Conservation (phyloP, 2,329 filamentous ascomycete species). For the Coniochaeta pulveracea region DNA sequence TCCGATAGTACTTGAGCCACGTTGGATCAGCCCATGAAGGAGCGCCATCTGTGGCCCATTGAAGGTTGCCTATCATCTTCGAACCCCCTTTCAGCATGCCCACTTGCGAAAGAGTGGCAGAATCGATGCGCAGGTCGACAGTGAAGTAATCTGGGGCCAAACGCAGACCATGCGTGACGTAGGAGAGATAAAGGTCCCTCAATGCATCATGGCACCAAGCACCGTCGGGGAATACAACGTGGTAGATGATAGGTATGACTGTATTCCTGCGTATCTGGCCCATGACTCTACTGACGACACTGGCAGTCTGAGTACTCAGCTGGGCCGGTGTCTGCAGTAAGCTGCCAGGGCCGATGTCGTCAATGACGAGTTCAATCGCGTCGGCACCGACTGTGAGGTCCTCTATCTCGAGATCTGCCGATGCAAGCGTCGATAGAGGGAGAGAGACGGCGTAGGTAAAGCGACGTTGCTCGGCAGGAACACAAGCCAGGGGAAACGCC, state of each 20-base stretch:
- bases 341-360: slow-evolving; percentile 19
- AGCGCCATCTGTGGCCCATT: slow-evolving; percentile 24
- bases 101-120: slow-evolving; percentile 36
- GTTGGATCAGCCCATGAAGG: slow-evolving; percentile 42
- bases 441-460: slow-evolving; percentile 60
- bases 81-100: slow-evolving; percentile 23
- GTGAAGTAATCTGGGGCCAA: slow-evolving; percentile 53
- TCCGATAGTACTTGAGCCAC: slow-evolving; percentile 46
- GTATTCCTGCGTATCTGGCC: slow-evolving; percentile 52
- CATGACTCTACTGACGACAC: slow-evolving; percentile 44
- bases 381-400: slow-evolving; percentile 56
- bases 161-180: slow-evolving; percentile 48
- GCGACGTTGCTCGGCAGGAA: slow-evolving; percentile 46
- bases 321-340: slow-evolving; percentile 6
- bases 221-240: slow-evolving; percentile 28
- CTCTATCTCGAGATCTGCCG: slow-evolving; percentile 46
- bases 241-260: slow-evolving; percentile 46
- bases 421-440: slow-evolving; percentile 43
- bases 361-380: slow-evolving; percentile 51
- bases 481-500: slow-evolving; percentile 52
- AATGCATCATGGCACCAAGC: slow-evolving; percentile 12
- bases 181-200: slow-evolving; percentile 35
- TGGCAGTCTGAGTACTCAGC: slow-evolving; percentile 23
- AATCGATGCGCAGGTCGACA: slow-evolving; percentile 47
- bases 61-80: slow-evolving; percentile 50